Base-by-base conservation (phyloP, 305 asterid genomes). In the Fraxinus nigra region DNA sequence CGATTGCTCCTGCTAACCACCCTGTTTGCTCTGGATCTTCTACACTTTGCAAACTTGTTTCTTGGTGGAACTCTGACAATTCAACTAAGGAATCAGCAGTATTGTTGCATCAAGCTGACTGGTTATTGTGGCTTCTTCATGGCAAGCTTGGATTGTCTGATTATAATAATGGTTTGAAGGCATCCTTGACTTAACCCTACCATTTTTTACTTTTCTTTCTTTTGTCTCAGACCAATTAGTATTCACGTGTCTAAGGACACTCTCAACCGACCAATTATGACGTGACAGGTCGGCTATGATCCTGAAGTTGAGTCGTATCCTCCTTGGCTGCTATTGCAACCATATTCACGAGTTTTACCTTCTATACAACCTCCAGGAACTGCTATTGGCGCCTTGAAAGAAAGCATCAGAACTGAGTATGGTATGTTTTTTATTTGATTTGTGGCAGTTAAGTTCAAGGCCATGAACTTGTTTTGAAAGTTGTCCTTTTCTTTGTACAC, bases 111-210 rank as follows among this genome's bases (percentile, higher is more conserved):
- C 99, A 94, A 88, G 98, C 99, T 20, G 99, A 95, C 76, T 95
- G 98, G 99, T 85, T 95, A 84, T 86, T 89, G 87, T 95, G 94
- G 97, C 92, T 95, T 82, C 97, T 95, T 84, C 99, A 95, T 84
- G 99, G 99, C 56, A 94, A 88, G 86, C 88, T 94, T 11, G 99
- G 99, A 77, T 87, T 94, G 13, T 91, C 98, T 24, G 99, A 94
- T 86, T 94, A 94, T 72, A 93, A 95, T 87, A 95, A 94, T 85
- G 99, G 98, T 43, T 87, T 95, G 88, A 95, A 95, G 92, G 99
- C 92, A 80, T 35, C 20, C 22, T 28, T 32, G 76, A 8, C 69
- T 65, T 79, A 77, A 67, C 79, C 16, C 73, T 1, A 75, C 46
- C 32, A 24, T 13, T 72, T 72, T 51, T 46, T 56, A 77, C 74